phyloP scores from a whole-genome alignment of 495 filamentous ascomycete genomes.

The Trichoderma virens region DNA sequence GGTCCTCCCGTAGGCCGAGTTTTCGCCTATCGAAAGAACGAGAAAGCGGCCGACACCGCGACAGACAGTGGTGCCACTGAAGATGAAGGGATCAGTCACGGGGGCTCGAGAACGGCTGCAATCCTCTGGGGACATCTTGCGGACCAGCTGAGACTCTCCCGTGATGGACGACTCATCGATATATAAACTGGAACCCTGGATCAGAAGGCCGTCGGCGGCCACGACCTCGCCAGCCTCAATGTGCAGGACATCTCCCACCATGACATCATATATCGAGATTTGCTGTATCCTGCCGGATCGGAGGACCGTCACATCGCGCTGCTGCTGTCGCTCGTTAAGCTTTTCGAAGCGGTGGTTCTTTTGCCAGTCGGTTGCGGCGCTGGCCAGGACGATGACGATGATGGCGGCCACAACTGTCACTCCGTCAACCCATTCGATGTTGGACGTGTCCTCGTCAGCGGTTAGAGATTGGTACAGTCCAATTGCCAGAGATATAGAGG shows the following conservation, averaged over 20 bases:
- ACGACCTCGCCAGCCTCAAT: constrained; percentile 86
- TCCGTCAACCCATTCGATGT: constrained; percentile 56
- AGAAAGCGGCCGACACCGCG: constrained; percentile 76
- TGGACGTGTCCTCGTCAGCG: constrained; percentile 29
- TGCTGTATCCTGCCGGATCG: constrained; percentile 69
- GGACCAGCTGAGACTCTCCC: constrained; percentile 63
- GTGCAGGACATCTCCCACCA: constrained; percentile 77
- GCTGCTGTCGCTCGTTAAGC: constrained; percentile 65
- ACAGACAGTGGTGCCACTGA: constrained; percentile 72
- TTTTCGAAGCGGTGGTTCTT: constrained; percentile 66
- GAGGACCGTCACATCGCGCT: constrained; percentile 63
- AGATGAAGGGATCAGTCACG: constrained; percentile 62
- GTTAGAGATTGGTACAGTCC: constrained; percentile 56
- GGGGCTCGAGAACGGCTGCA: constrained; percentile 26
- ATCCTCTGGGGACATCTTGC: constrained; percentile 47
- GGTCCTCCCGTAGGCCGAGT: constrained; percentile 70
- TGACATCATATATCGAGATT: constrained; percentile 72
- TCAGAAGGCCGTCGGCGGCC: constrained; percentile 72
- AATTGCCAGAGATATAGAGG: constrained; percentile 73
- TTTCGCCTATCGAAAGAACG: constrained; percentile 64
- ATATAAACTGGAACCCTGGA: constrained; percentile 63
- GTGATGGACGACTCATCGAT: constrained; percentile 75
- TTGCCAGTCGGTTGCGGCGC: constrained; percentile 64
- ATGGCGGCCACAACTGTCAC: constrained; percentile 67
- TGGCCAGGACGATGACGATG: constrained; percentile 58